Percentiles rank a stretch among this genome's conserved stretches.
phyloP scores from a whole-genome alignment of 495 filamentous ascomycete species.

The Pseudotulostoma volvatum region DNA sequence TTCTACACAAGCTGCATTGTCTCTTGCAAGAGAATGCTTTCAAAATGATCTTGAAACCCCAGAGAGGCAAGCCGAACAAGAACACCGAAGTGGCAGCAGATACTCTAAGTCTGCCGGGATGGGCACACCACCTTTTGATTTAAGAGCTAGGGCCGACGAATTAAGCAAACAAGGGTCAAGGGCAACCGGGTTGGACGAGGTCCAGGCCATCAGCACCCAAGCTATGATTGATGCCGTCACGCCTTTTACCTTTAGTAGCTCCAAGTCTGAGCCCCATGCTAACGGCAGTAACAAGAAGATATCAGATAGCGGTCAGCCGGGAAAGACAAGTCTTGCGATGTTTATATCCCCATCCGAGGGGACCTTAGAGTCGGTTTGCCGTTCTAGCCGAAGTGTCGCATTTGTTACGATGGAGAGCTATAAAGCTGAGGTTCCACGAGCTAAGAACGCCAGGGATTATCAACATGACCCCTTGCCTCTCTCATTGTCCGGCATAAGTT shows the following conservation, averaged over 20 bases:
- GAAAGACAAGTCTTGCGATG: slow-evolving; percentile 4
- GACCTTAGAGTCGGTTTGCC: too few species aligned
- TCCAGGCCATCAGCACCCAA: slow-evolving; percentile 31
- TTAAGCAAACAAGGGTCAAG: too few species aligned
- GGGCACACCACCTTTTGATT: slow-evolving; percentile 6
- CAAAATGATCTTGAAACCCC: slow-evolving; percentile 28
- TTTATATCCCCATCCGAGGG: slow-evolving; percentile 2
- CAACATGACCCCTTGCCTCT: slow-evolving; percentile 7
- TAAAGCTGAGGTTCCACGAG: too few species aligned
- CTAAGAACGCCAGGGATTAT: slow-evolving; percentile 4
- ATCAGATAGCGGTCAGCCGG: slow-evolving; percentile 6
- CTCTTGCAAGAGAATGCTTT: slow-evolving; percentile 31
- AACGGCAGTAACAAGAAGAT: too few species aligned
- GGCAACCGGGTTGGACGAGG: too few species aligned
- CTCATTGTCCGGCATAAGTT: slow-evolving; percentile 21
- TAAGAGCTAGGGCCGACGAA: too few species aligned
- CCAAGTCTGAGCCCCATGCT: slow-evolving; percentile 9
- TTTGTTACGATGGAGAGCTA: too few species aligned
- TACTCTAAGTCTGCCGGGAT: background rate
- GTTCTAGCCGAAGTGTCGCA: too few species aligned
- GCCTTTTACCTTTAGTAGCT: slow-evolving; percentile 31
- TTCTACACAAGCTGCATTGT: slow-evolving; percentile 34
- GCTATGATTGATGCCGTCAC: slow-evolving; percentile 33
- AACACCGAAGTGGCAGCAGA: too few species aligned
- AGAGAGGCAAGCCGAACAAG: slow-evolving; percentile 4